These are phyloP conservation scores for Macrolepiota albuminosa DNA, from an alignment of 768 basidiomycete genomes.

Conservation along the genomic window DNA sequence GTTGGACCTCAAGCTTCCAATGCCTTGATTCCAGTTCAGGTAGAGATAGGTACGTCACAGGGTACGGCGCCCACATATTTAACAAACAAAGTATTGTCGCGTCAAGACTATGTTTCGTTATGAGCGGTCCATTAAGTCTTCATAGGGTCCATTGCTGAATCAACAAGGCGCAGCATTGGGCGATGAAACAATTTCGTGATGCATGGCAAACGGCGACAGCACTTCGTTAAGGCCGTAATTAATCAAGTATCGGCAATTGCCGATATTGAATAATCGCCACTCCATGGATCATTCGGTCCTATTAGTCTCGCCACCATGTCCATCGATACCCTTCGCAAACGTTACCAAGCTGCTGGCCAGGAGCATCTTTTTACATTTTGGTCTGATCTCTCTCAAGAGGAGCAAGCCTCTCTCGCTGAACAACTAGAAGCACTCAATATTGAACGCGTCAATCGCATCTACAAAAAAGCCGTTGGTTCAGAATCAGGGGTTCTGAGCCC, in stretches of 20 bases:
- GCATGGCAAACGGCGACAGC: neutral
- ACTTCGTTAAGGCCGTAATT: neutral
- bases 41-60: neutral
- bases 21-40: neutral
- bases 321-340: conserved; percentile 49
- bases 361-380: conserved; percentile 89
- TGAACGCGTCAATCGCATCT: conserved; percentile 88
- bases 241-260: conserved; percentile 14
- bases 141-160: neutral
- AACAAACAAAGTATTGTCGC: neutral
- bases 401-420: conserved; percentile 55
- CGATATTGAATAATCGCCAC: conserved; percentile 5
- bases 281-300: neutral
- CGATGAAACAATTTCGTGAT: neutral
- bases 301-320: conserved; percentile 40
- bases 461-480: conserved; percentile 64
- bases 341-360: conserved; percentile 80
- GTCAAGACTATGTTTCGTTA: neutral
- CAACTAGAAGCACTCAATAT: conserved; percentile 85
- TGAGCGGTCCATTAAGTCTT: too few relatives aligned
- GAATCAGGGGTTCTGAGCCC: conserved; percentile 44
- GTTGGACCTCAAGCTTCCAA: neutral
- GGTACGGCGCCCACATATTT: neutral
- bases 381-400: conserved; percentile 58
- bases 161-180: neutral